Base-by-base conservation (phyloP, 805 yeast genomes). In the Teunomyces gatunensis region DNA sequence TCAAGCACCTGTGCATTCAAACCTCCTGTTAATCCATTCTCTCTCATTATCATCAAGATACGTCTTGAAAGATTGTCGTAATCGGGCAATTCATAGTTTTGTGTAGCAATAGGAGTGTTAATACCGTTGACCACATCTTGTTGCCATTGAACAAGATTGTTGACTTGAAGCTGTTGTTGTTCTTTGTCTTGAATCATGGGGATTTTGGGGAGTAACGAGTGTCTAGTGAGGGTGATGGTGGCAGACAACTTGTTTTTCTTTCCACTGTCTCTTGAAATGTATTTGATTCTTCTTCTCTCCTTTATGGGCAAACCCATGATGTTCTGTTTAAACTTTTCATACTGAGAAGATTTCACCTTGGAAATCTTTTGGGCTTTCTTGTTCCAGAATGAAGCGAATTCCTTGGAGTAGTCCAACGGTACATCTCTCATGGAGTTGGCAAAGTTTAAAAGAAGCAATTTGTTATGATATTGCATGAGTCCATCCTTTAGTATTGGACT, bases 61-160 rank as follows among this genome's bases (percentile, higher is more conserved):
- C 90, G 75, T 10, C 83, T 70, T 45, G 81, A 79, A 39, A 94
- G 65, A 33, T 77, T 77, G 40, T 84, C 90, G 35, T 76, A 74
- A 54, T 92, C 98, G 0, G 97, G 97, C 4, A 94, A 64, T 52
- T 91, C 91, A 61, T 75, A 88, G 32, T 80, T 74, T 54, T 92
- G 96, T 0, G 87, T 73, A 2, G 92, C 79, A 30, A 91, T 73
- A 4, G 94, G 92, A 1, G 94, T 80, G 55, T 87, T 89, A 47
- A 89, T 79, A 3, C 94, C 95, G 58, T 85, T 90, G 46, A 85
- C 78, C 13, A 94, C 88, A 60, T 94, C 98, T 64, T 91, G 96
- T 18, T 95, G 89, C 92, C 97, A 90, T 55, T 85, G 85, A 27
- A 83, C 78, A 29, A 88, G 78, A 54, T 79, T 80, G 46, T 70